Evolutionary conservation across 2,329 filamentous ascomycete genomes (phyloP).

Genomic region (Aaosphaeria arxii): DNA sequence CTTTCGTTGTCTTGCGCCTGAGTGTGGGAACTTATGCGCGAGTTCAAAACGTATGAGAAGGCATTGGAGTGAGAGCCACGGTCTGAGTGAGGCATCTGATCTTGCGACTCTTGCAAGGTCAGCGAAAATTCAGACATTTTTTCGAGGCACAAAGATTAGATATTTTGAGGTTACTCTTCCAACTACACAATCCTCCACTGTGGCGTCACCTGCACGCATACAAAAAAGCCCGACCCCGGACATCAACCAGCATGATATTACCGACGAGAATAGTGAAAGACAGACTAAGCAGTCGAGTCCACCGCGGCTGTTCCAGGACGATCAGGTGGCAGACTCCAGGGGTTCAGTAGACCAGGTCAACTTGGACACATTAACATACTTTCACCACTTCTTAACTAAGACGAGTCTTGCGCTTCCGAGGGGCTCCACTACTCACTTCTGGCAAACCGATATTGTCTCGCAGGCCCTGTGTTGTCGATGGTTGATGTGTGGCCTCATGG

Average conservation of each 20-base stretch:
- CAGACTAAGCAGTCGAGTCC: background rate
- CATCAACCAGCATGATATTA: background rate
- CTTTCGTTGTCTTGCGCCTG: conserved; percentile 21
- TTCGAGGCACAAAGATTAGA: conserved; percentile 35
- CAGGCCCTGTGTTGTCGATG: conserved; percentile 15
- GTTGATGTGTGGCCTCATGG: conserved; percentile 26
- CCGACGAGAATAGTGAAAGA: background rate
- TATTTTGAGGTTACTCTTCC: conserved; percentile 36
- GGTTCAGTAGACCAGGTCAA: conserved; percentile 3
- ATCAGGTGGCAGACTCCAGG: background rate
- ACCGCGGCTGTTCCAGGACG: background rate
- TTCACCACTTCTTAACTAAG: conserved; percentile 21
- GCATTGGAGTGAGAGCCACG: conserved; percentile 29
- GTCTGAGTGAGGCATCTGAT: conserved; percentile 4
- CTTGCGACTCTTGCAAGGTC: conserved; percentile 6
- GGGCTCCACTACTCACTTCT: conserved; percentile 9
- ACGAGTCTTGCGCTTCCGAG: conserved; percentile 11
- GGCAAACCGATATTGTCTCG: conserved; percentile 14
- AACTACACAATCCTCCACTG: too few relatives aligned
- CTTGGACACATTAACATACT: conserved; percentile 21
- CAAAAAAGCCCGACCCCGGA: background rate
- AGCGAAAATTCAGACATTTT: conserved; percentile 37
- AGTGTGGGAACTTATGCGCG: conserved; percentile 29
- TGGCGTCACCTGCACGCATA: too few relatives aligned
- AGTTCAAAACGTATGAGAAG: conserved; percentile 36